Percentiles rank a stretch among this genome's conserved stretches.
These are phyloP conservation scores for Cladobotryum protrusum DNA, from an alignment of 2,329 filamentous ascomycete species.

Conservation along the genomic window DNA sequence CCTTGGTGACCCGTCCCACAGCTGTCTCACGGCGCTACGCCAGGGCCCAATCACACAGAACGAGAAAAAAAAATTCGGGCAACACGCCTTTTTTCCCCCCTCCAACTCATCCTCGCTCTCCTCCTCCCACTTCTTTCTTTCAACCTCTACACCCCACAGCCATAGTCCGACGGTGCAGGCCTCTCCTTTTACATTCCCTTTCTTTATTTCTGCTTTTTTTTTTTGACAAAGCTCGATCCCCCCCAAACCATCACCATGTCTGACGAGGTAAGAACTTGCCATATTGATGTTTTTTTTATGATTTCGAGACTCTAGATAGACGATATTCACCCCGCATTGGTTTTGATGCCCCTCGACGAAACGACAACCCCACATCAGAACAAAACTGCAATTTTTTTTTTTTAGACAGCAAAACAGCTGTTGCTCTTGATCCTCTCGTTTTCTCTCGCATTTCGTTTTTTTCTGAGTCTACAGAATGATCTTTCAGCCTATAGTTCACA, in stretches of 20 bases:
- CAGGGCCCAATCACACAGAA: slow-evolving; percentile 31
- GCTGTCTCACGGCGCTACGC: slow-evolving; percentile 13
- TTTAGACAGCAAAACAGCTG: background rate
- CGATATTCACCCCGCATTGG: slow-evolving; percentile 45
- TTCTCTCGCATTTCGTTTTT: background rate
- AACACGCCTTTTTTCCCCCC: slow-evolving; percentile 12
- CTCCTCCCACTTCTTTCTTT: slow-evolving; percentile 15
- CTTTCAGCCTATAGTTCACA: background rate
- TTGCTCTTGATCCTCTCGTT: background rate
- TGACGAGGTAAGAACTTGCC: slow-evolving; percentile 45
- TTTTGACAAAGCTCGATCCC: slow-evolving; percentile 24
- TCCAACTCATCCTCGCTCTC: slow-evolving; percentile 10
- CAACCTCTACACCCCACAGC: slow-evolving; percentile 19
- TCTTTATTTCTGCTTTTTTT: slow-evolving; percentile 23
- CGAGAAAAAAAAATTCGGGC: slow-evolving; percentile 32
- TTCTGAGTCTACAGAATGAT: background rate
- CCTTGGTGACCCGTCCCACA: slow-evolving; percentile 15
- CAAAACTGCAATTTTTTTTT: background rate
- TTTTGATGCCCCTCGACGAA: slow-evolving; percentile 31
- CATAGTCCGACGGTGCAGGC: slow-evolving; percentile 15
- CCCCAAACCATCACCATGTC: slow-evolving; percentile 50
- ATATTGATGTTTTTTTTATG: slow-evolving; percentile 12
- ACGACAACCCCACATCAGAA: slow-evolving; percentile 13
- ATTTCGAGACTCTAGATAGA: slow-evolving; percentile 19
- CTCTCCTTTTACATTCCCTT: slow-evolving; percentile 7